These are phyloP conservation scores for Torulaspora pretoriensis DNA, from an alignment of 1,139 yeast genomes.

Conservation along the genomic window DNA sequence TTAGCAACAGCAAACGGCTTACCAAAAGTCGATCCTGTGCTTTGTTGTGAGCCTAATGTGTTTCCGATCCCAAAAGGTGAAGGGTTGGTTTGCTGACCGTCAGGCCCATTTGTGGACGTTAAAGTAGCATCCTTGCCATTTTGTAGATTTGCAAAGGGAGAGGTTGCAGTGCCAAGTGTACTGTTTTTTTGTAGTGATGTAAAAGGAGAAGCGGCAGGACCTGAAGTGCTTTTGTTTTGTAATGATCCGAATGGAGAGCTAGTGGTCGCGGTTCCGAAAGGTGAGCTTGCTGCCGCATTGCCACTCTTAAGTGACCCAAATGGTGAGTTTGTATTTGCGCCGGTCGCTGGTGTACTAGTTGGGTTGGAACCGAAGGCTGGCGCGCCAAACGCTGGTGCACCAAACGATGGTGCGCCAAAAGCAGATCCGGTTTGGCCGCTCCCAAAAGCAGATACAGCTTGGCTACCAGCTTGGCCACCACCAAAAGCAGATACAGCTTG, in stretches of 20 bases:
- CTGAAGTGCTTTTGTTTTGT: constrained; percentile 5
- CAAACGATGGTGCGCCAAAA: background rate
- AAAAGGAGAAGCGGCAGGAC: constrained; percentile 20
- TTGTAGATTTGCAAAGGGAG: constrained; percentile 20
- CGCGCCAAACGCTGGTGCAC: constrained; percentile 18
- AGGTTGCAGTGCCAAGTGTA: constrained; percentile 2
- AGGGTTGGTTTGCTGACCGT: background rate
- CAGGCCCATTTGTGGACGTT: constrained; percentile 9
- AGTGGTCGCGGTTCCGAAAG: background rate
- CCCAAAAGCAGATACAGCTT: too few relatives aligned
- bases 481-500: background rate
- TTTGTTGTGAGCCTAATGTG: background rate
- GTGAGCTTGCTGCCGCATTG: constrained; percentile 5
- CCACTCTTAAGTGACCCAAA: constrained; percentile 1
- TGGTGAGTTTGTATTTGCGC: constrained; percentile 1
- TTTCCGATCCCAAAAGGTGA: constrained; percentile 9
- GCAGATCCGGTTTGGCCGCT: background rate
- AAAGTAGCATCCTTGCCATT: background rate
- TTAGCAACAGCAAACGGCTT: background rate
- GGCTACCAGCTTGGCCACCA: too few relatives aligned
- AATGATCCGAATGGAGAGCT: constrained; percentile 11
- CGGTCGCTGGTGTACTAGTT: background rate
- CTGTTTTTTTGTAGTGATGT: constrained; percentile 10
- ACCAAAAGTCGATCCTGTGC: constrained; percentile 7
- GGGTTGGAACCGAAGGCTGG: constrained; percentile 14